Base-by-base conservation (phyloP, 768 basidiomycete genomes). In the Suillus sp. region DNA sequence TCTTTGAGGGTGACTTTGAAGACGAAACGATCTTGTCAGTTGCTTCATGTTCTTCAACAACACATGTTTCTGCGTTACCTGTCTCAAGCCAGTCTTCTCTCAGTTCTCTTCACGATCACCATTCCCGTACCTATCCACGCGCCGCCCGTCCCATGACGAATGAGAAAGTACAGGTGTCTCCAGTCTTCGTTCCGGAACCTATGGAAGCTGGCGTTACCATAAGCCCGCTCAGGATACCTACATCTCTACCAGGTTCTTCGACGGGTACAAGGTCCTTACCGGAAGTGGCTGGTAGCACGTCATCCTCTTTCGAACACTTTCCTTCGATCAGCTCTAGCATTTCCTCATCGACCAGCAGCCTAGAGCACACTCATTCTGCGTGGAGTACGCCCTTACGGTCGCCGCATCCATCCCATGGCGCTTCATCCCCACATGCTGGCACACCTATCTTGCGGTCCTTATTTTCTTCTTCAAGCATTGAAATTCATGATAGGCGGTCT, bases 1-100 rank as follows among this genome's bases (percentile, higher is more conserved):
- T 86, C 3, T 88, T 87, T 64, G 83, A 84, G 62, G 82, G 76
- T 22, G 84, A 87, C 61, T 84, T 83, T 62, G 84, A 86, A 58
- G 78, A 81, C 18, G 56, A 57, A 57, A 13, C 20, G 11, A 11
- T 40, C 27, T 69, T 77, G 20, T 70, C 71, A 20, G 67, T 67
- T 27, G 66, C 74, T 3, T 70, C 71, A 5, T 61, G 66, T 34
- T 73, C 75, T 38, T 68, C 71, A 22, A 56, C 3, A 56, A 61
- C 60, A 11, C 56, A 51, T 30, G 54, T 34, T 27, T 60, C 67
- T 30, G 43, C 62, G 8, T 59, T 66, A 2, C 45, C 56, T 18
- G 62, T 68, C 3, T 48, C 61, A 2, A 62, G 65, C 9, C 63
- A 62, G n/a, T 66, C 72, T 18, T 69, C 72, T 7, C 62, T 69